These are phyloP conservation scores for Arachis hypogaea DNA, from an alignment of 306 rosid species.

Conservation along the genomic window DNA sequence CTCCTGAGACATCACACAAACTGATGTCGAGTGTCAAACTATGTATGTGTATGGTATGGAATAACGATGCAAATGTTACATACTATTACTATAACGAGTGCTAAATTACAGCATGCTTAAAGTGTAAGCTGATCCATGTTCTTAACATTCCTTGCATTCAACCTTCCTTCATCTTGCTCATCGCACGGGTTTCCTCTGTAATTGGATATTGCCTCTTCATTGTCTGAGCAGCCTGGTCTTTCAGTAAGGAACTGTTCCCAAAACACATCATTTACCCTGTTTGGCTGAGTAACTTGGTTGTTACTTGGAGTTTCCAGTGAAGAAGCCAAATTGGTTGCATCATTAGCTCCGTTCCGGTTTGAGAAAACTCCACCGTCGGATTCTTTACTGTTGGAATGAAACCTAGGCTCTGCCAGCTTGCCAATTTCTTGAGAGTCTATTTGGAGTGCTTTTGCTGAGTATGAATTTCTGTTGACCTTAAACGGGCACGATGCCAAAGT, in stretches of 20 bases:
- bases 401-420: constrained; percentile 57
- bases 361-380: constrained; percentile 53
- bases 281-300: constrained; percentile 57
- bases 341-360: constrained; percentile 43
- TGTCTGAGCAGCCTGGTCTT: constrained; percentile 91
- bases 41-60: background rate
- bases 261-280: constrained; percentile 82
- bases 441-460: constrained; percentile 61
- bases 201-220: constrained; percentile 93
- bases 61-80: constrained; percentile 16
- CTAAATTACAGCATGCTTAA: constrained; percentile 43
- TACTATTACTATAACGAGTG: constrained; percentile 10
- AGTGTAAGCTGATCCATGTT: constrained; percentile 65
- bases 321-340: constrained; percentile 45
- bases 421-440: constrained; percentile 57
- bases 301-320: constrained; percentile 55
- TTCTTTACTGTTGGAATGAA: constrained; percentile 52
- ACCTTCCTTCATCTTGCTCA: constrained; percentile 70
- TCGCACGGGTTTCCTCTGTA: constrained; percentile 56
- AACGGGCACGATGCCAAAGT: constrained; percentile 81
- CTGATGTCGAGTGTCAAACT: constrained; percentile 11
- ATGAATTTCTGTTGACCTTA: constrained; percentile 54
- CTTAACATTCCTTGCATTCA: constrained; percentile 57
- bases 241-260: constrained; percentile 99
- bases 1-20: background rate